Base-by-base conservation (phyloP, 2,329 filamentous ascomycete genomes). In the Microascus cirrosus region DNA sequence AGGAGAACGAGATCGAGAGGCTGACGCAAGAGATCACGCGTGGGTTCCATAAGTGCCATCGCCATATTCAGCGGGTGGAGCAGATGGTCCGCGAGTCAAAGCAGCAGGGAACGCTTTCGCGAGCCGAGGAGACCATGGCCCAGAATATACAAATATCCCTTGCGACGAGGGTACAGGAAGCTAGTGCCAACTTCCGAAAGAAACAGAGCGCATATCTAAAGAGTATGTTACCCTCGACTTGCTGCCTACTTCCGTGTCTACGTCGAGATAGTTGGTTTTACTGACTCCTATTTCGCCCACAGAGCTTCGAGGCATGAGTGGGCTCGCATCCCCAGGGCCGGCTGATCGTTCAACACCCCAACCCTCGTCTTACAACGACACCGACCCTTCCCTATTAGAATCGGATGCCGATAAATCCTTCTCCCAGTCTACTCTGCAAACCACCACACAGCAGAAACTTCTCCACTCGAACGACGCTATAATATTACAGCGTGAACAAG, bases 201-300 rank as follows among this genome's bases (percentile, higher is more conserved):
- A 97, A 96, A 76, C 94, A 99, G 76, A 93, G 92, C 69, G 87
- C 87, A 56, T 99, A 99, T 73, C 74, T 99, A 57, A 96, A 95
- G 74, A 96, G 91, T 95, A 77, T 59, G 73, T 64, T 60, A 2
- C 2, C 50, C 18, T 50, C 42, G 10, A 50, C 35, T 39, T 45
- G 15, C 11, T 22, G 53, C 34, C 54, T 42, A 12, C 58, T 13
- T 13, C 20, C 39, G 50, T 48, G 32, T 24, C 24, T 22, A 11
- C 18, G 20, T 28, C 22, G 34, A 34, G 32, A 10, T 20, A 48
- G 36, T 2, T 22, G n/a, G 15, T 28, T 34, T 28, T 50, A n/a
- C 34, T 42, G 15, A 24, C 53, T 35, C 18, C n/a, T 56, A 39
- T 28, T n/a, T 35, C 20, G 4, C 25, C 25, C 25, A 18, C 65